phyloP scores from a whole-genome alignment of 2,329 filamentous ascomycete species.

The Fusarium mexicanum region DNA sequence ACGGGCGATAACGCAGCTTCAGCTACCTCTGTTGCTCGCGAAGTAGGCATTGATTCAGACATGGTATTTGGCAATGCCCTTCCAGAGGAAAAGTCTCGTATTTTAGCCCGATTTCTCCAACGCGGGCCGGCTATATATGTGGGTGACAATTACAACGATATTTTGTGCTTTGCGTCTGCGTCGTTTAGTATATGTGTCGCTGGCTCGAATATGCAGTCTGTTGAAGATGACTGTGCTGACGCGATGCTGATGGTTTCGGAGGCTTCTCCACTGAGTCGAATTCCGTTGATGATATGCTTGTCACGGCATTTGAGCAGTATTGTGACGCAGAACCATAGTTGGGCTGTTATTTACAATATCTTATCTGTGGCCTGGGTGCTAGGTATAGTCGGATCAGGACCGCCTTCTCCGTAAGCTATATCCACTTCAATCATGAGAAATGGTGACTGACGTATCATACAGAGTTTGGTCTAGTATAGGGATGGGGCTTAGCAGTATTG shows the following conservation, averaged over 20 bases:
- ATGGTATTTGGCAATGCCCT: neutral
- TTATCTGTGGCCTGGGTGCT: neutral
- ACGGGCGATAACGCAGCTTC: neutral
- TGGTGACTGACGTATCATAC: neutral
- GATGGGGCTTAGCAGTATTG: neutral
- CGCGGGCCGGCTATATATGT: neutral
- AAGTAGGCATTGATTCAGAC: neutral
- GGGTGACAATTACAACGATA: neutral
- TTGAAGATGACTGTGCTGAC: neutral
- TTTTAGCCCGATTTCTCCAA: neutral
- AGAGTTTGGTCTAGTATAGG: neutral
- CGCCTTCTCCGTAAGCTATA: neutral
- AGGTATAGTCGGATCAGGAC: neutral
- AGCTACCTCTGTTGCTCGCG: neutral
- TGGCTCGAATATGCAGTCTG: neutral
- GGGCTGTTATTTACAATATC: neutral
- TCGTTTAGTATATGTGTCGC: neutral
- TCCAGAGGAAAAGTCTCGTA: neutral
- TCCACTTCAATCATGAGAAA: fast-evolving
- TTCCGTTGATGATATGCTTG: neutral
- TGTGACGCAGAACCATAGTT: neutral
- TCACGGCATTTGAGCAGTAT: neutral
- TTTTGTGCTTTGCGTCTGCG: neutral
- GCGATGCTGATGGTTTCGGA: neutral
- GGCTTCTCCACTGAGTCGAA: neutral